A percentile compares a stretch with the other conserved stretches of the same genome.
These are phyloP conservation scores for Candida easanensis DNA, from an alignment of 805 yeast genomes.

Conservation along the genomic window DNA sequence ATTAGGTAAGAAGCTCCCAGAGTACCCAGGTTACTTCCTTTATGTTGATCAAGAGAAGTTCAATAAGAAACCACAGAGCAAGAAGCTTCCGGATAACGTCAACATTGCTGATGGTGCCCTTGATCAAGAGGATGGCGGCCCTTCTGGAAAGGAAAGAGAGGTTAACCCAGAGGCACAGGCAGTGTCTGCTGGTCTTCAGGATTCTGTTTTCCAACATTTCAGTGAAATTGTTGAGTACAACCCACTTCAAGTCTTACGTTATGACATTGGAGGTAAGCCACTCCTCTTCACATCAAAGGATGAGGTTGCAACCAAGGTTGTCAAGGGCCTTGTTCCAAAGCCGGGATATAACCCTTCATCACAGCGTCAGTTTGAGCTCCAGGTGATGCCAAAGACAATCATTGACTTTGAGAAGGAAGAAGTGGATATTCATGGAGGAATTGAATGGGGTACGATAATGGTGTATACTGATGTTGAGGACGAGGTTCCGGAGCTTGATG, in stretches of 20 bases:
- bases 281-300: constrained; percentile 64
- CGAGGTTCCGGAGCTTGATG: constrained; percentile 54
- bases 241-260: constrained; percentile 83
- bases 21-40: constrained; percentile 63
- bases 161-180: constrained; percentile 44
- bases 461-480: constrained; percentile 77
- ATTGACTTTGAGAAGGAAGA: constrained; percentile 65
- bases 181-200: constrained; percentile 49
- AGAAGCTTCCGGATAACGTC: constrained; percentile 46
- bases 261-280: constrained; percentile 78
- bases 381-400: constrained; percentile 91
- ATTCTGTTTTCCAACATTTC: constrained; percentile 75
- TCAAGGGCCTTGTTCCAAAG: constrained; percentile 43
- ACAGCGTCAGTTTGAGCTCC: constrained; percentile 72
- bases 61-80: constrained; percentile 40
- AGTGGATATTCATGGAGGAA: constrained; percentile 57
- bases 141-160: constrained; percentile 22
- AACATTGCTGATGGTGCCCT: constrained; percentile 50
- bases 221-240: constrained; percentile 73
- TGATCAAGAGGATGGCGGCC: constrained; percentile 39
- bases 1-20: constrained; percentile 36
- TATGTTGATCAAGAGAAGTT: constrained; percentile 72
- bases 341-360: constrained; percentile 63
- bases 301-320: constrained; percentile 44
- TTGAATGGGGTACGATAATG: constrained; percentile 96